These are phyloP conservation scores for Mycena sp. DNA, from an alignment of 1,284 basidiomycete genomes.

Conservation along the genomic window DNA sequence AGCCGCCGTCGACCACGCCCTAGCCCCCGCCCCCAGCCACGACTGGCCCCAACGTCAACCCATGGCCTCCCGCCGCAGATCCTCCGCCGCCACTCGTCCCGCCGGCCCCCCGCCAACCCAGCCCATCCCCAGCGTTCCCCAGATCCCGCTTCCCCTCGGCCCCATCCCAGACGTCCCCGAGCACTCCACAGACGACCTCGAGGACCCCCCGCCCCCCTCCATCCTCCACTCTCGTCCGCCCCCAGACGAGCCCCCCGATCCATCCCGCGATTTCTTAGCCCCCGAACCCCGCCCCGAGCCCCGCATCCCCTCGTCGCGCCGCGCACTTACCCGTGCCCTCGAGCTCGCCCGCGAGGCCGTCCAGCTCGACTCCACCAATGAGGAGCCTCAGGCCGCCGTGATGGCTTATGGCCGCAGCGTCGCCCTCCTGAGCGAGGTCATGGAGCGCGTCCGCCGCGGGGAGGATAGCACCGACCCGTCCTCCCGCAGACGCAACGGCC, in stretches of 20 bases:
- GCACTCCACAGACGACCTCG: conserved; percentile 55
- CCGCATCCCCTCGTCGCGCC: conserved; percentile 73
- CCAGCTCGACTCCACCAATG: conserved; percentile 80
- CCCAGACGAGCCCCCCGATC: conserved; percentile 29
- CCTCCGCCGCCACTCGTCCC: conserved; percentile 68
- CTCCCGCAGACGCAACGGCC: conserved; percentile 57
- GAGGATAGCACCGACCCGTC: conserved; percentile 73
- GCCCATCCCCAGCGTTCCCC: conserved; percentile 72
- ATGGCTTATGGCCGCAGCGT: conserved; percentile 85
- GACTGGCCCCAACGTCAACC: no score
- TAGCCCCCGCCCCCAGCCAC: no score
- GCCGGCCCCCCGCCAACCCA: conserved; percentile 77
- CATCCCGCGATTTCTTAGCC: conserved; percentile 46
- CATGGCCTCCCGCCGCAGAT: conserved; percentile 68
- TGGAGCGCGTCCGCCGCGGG: conserved; percentile 85
- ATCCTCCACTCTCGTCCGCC: conserved; percentile 46
- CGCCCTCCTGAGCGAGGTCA: conserved; percentile 83
- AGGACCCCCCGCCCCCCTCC: conserved; percentile 65
- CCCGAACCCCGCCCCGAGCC: conserved; percentile 51
- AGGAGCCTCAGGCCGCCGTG: conserved; percentile 84
- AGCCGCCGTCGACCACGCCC: no score
- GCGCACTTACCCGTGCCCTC: conserved; percentile 79
- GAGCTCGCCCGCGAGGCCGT: conserved; percentile 88
- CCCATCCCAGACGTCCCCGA: conserved; percentile 35
- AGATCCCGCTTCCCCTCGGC: conserved; percentile 35